Conservation (phyloP, 192 early-diverging fungal genomes). For the Rhizoclosmatium sp. region DNA sequence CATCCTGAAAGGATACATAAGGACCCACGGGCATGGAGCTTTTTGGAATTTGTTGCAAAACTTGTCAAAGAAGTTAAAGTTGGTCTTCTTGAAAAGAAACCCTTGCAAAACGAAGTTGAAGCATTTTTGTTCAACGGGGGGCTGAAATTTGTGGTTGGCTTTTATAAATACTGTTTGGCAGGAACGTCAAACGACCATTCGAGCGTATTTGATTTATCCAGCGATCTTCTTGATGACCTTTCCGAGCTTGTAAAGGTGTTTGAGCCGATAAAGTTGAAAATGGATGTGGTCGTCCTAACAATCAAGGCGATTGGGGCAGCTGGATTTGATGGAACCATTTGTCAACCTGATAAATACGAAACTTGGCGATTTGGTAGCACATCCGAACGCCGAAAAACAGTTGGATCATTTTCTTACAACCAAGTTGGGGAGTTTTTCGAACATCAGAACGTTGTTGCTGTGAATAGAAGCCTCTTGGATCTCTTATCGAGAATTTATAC, state of each 20-base stretch:
- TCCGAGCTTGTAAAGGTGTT: background rate
- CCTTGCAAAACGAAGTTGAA: slow-evolving; percentile 2
- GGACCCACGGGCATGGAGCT: slow-evolving; percentile 18
- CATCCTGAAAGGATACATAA: slow-evolving; percentile 31
- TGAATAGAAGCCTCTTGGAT: slow-evolving; percentile 12
- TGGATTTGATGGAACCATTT: slow-evolving; percentile 23
- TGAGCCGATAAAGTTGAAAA: background rate
- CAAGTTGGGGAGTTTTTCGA: slow-evolving; percentile 17
- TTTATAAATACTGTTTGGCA: slow-evolving; percentile 12
- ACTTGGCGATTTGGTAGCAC: background rate
- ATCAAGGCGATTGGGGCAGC: slow-evolving; percentile 1
- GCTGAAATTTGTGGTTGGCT: slow-evolving; percentile 22
- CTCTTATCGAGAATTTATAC: background rate
- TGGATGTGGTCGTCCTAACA: background rate
- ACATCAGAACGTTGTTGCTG: slow-evolving; percentile 13
- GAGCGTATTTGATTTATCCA: background rate
- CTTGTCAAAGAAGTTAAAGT: background rate
- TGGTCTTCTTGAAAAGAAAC: background rate
- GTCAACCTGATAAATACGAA: slow-evolving; percentile 9
- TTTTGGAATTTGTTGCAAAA: slow-evolving; percentile 6
- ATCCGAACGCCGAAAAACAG: background rate
- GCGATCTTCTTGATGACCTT: slow-evolving; percentile 2
- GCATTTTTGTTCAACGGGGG: slow-evolving; percentile 27
- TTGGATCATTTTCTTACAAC: background rate
- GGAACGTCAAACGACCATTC: background rate